phyloP scores from a whole-genome alignment of 2,329 filamentous ascomycete species.

The Cladophialophora bantiana region DNA sequence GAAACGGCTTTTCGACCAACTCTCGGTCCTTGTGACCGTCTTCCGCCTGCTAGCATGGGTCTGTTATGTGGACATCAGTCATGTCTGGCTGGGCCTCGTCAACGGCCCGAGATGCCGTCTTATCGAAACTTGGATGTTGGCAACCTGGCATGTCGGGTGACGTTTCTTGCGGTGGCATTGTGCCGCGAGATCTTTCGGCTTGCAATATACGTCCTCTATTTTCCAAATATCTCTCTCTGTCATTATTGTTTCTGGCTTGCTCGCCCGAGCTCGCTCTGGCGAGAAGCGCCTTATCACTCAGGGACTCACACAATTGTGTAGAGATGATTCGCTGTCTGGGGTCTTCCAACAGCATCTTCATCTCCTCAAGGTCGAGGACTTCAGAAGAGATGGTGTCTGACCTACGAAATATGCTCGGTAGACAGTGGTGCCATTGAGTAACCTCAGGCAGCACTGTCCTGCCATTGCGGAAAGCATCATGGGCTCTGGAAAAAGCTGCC shows the following conservation, averaged over 20 bases:
- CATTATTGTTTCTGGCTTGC: not conserved
- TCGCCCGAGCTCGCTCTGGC: not conserved
- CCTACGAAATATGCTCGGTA: not conserved
- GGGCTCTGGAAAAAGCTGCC: not conserved
- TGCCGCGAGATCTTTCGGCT: not conserved
- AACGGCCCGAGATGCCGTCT: not conserved
- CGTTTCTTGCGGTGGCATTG: not conserved
- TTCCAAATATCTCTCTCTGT: not conserved
- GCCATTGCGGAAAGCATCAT: constrained; percentile 13
- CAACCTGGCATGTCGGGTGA: not conserved
- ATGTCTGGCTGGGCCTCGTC: not conserved
- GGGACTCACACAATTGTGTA: not conserved
- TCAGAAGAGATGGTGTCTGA: not conserved
- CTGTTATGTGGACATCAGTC: not conserved
- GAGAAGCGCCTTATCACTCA: not conserved
- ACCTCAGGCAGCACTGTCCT: not conserved
- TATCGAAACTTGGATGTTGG: not conserved
- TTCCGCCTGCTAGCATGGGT: no score
- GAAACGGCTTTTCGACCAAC: no score
- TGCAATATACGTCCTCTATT: not conserved
- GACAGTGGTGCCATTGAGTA: constrained; percentile 7
- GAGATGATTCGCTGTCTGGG: constrained; percentile 1
- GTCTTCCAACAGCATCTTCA: constrained; percentile 10
- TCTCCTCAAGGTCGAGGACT: constrained; percentile 5
- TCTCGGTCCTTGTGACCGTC: no score